Evolutionary conservation across 306 rosid genomes (phyloP).

Genomic region (Erythrophleum fordii): DNA sequence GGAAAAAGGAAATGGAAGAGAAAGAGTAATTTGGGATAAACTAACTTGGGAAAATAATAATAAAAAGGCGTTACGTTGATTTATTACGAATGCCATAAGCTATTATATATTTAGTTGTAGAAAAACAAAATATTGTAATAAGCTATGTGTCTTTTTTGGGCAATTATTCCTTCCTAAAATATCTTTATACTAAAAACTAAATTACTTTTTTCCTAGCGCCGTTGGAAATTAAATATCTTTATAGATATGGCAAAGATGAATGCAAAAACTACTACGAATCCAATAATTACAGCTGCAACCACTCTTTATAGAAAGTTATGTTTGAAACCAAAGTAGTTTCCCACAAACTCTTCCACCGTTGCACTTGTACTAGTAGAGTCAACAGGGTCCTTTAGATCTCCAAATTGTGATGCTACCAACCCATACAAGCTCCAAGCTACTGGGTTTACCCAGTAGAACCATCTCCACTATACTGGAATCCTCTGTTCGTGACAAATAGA

Average conservation of each 20-base stretch:
- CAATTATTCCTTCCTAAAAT: background rate
- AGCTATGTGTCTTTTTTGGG: background rate
- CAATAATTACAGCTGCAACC: conserved; percentile 48
- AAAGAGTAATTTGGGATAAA: background rate
- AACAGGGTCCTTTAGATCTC: conserved; percentile 45
- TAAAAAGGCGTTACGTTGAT: background rate
- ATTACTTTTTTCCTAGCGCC: background rate
- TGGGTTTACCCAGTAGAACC: conserved; percentile 64
- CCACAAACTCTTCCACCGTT: conserved; percentile 47
- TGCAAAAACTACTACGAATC: conserved; percentile 44
- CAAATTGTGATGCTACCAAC: conserved; percentile 63
- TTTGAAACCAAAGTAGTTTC: conserved; percentile 51
- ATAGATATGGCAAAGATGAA: conserved; percentile 43
- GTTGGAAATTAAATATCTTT: conserved; percentile 49
- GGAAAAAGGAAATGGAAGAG: background rate
- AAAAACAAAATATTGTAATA: background rate
- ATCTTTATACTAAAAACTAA: background rate
- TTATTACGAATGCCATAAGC: background rate
- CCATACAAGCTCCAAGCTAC: conserved; percentile 70
- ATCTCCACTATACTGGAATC: conserved; percentile 71
- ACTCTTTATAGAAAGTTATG: conserved; percentile 54
- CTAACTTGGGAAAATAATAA: background rate
- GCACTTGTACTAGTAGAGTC: conserved; percentile 19
- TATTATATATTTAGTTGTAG: conserved; percentile 13
- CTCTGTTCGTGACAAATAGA: conserved; percentile 39